Evolutionary conservation across 2,329 filamentous ascomycete species (phyloP).

Genomic region (Dothideomycetidae sp.): DNA sequence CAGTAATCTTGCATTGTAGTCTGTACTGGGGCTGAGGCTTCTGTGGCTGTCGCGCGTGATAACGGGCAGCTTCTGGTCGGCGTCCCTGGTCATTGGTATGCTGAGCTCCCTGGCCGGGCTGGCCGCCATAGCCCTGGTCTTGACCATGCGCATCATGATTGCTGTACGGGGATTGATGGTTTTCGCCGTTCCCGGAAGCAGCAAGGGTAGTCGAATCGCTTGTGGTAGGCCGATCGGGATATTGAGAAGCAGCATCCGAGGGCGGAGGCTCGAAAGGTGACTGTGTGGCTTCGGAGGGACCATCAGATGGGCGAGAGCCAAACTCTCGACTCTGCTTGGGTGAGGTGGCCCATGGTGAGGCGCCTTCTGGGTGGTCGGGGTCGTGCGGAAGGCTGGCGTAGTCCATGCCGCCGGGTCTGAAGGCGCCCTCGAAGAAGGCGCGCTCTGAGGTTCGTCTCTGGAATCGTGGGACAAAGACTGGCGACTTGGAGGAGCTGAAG

Average conservation of each 20-base stretch:
- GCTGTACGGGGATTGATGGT: constrained; percentile 10
- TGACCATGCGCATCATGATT: constrained; percentile 12
- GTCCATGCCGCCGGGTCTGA: constrained; percentile 39
- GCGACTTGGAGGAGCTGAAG: constrained; percentile 8
- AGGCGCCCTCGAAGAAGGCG: constrained; percentile 21
- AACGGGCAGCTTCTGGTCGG: constrained; percentile 19
- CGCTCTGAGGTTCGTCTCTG: constrained; percentile 23
- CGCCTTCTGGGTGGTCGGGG: constrained; percentile 41
- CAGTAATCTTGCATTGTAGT: constrained; percentile 88
- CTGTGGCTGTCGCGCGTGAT: constrained; percentile 12
- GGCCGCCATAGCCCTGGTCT: constrained; percentile 19
- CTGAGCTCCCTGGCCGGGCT: constrained; percentile 26
- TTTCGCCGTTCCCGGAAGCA: constrained; percentile 10
- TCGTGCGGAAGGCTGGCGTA: constrained; percentile 45
- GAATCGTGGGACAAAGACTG: constrained; percentile 19
- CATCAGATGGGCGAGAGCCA: constrained; percentile 30
- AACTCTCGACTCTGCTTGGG: constrained; percentile 39
- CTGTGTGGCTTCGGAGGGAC: constrained; percentile 23
- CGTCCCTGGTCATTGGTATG: constrained; percentile 26
- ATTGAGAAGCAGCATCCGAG: constrained; percentile 13
- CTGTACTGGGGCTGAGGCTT: constrained; percentile 36
- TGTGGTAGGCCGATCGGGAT: constrained; percentile 10
- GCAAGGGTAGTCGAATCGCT: constrained; percentile 5
- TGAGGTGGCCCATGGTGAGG: constrained; percentile 51
- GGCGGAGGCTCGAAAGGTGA: constrained; percentile 21